phyloP scores from a whole-genome alignment of 2,329 filamentous ascomycete species.

The Sarocladium strictum region DNA sequence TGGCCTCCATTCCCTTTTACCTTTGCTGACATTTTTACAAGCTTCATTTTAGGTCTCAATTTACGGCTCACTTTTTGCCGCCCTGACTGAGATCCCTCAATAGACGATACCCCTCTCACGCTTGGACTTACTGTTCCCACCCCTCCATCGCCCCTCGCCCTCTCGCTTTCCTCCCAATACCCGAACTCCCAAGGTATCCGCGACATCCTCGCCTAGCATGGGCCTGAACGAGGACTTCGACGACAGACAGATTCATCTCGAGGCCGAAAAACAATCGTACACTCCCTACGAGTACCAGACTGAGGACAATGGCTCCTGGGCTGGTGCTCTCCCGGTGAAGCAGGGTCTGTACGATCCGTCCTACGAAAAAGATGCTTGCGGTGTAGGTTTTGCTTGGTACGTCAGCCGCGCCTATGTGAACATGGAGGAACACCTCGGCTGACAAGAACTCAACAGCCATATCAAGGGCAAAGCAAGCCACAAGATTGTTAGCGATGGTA shows the following conservation, averaged over 20 bases:
- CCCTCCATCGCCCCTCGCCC: conserved; percentile 1
- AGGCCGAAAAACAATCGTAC: conserved; percentile 54
- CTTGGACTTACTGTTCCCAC: not conserved
- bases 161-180: not conserved
- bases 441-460: conserved; percentile 55
- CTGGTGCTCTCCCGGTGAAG: conserved; percentile 90
- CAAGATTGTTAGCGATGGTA: conserved; percentile 93
- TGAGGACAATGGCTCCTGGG: conserved; percentile 83
- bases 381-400: conserved; percentile 98
- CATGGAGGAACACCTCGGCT: conserved; percentile 13
- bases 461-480: conserved; percentile 97
- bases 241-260: conserved; percentile 59
- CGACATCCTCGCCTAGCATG: conserved; percentile 58
- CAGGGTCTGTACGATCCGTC: conserved; percentile 97
- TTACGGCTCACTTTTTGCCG: not conserved
- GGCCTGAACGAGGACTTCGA: conserved; percentile 60
- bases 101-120: conserved; percentile 5
- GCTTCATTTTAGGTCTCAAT: conserved; percentile 6
- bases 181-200: conserved; percentile 2
- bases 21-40: conserved; percentile 3
- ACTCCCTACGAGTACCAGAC: conserved; percentile 80
- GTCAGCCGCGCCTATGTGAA: conserved; percentile 20
- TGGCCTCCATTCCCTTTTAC: not conserved
- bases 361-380: conserved; percentile 97
- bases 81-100: not conserved